phyloP scores from a whole-genome alignment of 108 stramenopile species.

The Phaeodactylum tricornutum region DNA sequence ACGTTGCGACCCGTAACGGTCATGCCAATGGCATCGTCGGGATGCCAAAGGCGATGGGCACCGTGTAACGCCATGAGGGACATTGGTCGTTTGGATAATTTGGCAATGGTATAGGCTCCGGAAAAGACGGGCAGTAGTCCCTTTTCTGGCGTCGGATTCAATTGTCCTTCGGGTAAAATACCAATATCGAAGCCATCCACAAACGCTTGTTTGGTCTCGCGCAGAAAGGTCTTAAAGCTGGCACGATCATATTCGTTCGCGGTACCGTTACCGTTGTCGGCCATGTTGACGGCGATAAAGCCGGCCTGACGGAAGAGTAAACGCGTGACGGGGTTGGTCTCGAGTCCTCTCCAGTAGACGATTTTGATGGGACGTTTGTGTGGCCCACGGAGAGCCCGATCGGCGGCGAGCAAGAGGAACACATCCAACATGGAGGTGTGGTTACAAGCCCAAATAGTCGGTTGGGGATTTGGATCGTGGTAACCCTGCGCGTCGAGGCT shows the following conservation, averaged over 20 bases:
- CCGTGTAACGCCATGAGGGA: conserved; percentile 70
- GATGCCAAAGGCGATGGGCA: conserved; percentile 67
- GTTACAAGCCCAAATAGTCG: conserved; percentile 80
- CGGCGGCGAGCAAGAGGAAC: conserved; percentile 61
- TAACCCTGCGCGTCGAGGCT: conserved; percentile 25
- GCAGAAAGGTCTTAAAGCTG: conserved; percentile 57
- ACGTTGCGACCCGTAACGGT: conserved; percentile 42
- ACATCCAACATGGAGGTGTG: conserved; percentile 73
- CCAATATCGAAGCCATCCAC: conserved; percentile 76
- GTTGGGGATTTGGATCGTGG: conserved; percentile 28
- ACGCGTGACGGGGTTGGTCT: conserved; percentile 68
- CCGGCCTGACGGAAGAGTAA: conserved; percentile 65
- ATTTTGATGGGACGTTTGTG: conserved; percentile 67
- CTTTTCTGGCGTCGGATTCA: conserved; percentile 67
- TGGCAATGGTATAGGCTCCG: conserved; percentile 63
- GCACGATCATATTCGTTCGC: conserved; percentile 60
- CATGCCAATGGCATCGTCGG: conserved; percentile 38
- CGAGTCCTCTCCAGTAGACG: conserved; percentile 81
- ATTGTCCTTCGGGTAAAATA: conserved; percentile 77
- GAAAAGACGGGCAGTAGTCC: conserved; percentile 57
- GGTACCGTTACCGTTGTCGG: conserved; percentile 59
- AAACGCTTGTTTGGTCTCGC: conserved; percentile 50
- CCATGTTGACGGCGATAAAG: conserved; percentile 79
- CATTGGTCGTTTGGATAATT: conserved; percentile 58
- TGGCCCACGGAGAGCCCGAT: conserved; percentile 45